Base-by-base conservation (phyloP, 2,329 filamentous ascomycete genomes). In the Plenodomus tracheiphilus region DNA sequence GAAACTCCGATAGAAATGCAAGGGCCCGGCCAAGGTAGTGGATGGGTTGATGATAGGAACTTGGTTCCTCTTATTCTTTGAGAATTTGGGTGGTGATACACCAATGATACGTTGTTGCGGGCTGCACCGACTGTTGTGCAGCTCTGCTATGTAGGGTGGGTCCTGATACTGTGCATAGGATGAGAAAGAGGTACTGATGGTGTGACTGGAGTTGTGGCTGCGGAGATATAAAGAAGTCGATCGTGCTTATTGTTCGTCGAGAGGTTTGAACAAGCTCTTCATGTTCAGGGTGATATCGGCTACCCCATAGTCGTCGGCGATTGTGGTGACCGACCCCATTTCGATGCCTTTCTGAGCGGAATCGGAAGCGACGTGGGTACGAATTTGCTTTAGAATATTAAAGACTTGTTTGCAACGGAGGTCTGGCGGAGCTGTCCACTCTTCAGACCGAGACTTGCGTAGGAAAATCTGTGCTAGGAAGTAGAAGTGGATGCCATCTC, bases 401-500 rank as follows among this genome's bases (percentile, higher is more conserved):
- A 88, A 84, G 21, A 86, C 78, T 56, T 84, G 81, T 43, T 75
- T 74, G 53, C 87, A 83, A 6, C 85, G 79, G 47, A 78, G 70
- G 57, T 88, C 84, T n/a, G 83, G 74, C 13, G 79, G 71, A 60
- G 81, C 72, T 37, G 80, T 76, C 64, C 83, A 77, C 56, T 86
- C 81, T 22, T 76, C 71, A 11, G 75, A 65, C 20, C 78, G 74
- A 16, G 80, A 81, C 51, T 82, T 81, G 64, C 84, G 82, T 45
- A 89, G 72, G 62, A 89, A 78, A 60, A 83, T 81, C 52, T 81
- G 86, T 15, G 85, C 86, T 36, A 90, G 77, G 79, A 84, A 90
- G 73, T 86, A 90, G 67, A 86, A 90, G 61, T 88, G 86, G 13
- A 89, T 81, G 1, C 81, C 86, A 59, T 90, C 87, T 41, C 86